Evolutionary conservation across 2,329 filamentous ascomycete species (phyloP).

Genomic region (Monosporascus sp.): DNA sequence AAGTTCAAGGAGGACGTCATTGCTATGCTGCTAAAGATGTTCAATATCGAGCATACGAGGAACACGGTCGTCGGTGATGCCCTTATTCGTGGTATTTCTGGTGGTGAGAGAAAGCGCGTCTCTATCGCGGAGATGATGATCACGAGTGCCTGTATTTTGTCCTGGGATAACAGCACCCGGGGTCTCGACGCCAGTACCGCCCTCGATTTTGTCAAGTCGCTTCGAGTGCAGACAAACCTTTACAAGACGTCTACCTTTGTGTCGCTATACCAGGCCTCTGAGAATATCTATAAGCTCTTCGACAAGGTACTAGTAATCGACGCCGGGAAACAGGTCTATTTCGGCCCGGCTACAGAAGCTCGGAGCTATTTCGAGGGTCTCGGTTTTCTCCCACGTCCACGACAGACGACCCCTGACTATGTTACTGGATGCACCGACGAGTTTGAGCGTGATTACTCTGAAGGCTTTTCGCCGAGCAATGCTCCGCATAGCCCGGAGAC

Average conservation of each 20-base stretch:
- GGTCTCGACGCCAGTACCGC: conserved; percentile 65
- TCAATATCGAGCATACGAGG: conserved; percentile 85
- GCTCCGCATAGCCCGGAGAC: conserved; percentile 64
- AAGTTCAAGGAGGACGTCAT: conserved; percentile 76
- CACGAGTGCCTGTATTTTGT: conserved; percentile 64
- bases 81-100: conserved; percentile 74
- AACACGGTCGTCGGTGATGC: conserved; percentile 81
- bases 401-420: conserved; percentile 78
- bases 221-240: conserved; percentile 77
- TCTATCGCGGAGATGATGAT: conserved; percentile 81
- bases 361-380: conserved; percentile 70
- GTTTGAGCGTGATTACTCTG: conserved; percentile 73
- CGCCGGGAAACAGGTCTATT: conserved; percentile 69
- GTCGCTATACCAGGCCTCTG: conserved; percentile 78
- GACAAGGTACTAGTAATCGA: conserved; percentile 84
- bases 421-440: conserved; percentile 77
- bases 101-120: conserved; percentile 74
- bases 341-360: conserved; percentile 63
- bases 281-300: conserved; percentile 73
- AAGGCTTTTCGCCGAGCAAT: conserved; percentile 59
- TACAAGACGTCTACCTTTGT: conserved; percentile 82
- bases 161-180: conserved; percentile 71
- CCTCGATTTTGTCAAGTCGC: conserved; percentile 61
- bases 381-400: conserved; percentile 67
- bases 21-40: conserved; percentile 76